Evolutionary conservation across 306 rosid species (phyloP), one percentile per base, ranked within the genome.

Genomic region (Lathyrus aphaca): DNA sequence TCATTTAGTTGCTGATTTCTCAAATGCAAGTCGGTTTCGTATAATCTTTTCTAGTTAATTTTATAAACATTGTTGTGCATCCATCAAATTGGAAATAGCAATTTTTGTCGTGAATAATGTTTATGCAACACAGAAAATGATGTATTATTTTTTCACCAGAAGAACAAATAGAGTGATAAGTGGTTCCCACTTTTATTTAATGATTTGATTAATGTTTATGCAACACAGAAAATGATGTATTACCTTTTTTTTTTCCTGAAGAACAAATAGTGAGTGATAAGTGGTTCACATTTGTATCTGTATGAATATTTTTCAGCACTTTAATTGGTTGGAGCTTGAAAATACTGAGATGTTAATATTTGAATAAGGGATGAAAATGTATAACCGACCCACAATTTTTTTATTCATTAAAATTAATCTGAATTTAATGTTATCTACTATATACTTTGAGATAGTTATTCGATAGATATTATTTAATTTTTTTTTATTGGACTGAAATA

Each of bases 81-180:
- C 38, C 71, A 25, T 17, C 13, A 37, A 67, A 10, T 72, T 69
- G 61, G 51, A 78, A 40, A 66, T 53, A 65, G 62, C 81, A 71
- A 50, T 3, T 78, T 79, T 78, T 64, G 38, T 32, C 76, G 43
- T 29, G 49, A 82, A 78, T 78, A 74, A 82, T 77, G 66, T 59
- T 62, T n/a, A 74, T 46, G 77, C 66, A 71, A 66, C 42, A 54
- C 70, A 66, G 40, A 25, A 65, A 69, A 32, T 17, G 23, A 29
- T 68, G 69, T 69, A 45, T 17, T 56, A 62, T 30, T 51, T 50
- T 38, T 29, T 38, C 11, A 5, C 11, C 29, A 44, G 58, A 68
- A 64, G 15, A 38, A 17, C 66, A 75, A 53, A 76, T 72, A 21
- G 46, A 62, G 44, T 49, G 74, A n/a, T 69, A 46, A 77, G n/a